Conservation (phyloP, 2,329 filamentous ascomycete species). For the Arthrinium puccinioides region DNA sequence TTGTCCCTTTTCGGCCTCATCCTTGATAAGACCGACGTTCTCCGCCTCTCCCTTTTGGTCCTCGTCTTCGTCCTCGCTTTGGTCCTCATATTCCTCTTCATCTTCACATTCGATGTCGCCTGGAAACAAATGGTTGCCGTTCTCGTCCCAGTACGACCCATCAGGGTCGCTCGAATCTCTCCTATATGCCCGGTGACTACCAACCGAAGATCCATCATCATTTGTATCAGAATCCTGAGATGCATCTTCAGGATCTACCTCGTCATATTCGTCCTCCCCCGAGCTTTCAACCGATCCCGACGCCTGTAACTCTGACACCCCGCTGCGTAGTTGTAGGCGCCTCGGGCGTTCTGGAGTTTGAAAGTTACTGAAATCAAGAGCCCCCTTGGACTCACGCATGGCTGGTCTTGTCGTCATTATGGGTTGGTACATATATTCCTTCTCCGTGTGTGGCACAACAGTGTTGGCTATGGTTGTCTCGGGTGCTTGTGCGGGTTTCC, state of each 20-base stretch:
- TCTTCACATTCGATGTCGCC: slow-evolving; percentile 5
- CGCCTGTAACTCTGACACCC: no score
- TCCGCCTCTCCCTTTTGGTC: no score
- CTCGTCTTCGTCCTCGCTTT: not conserved
- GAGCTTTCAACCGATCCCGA: no score
- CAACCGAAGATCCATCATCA: not conserved
- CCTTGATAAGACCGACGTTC: not conserved
- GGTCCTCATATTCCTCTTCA: not conserved
- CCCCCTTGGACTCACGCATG: not conserved
- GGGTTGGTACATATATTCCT: no score
- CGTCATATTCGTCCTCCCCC: no score
- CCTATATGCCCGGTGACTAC: not conserved
- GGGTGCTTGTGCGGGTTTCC: not conserved
- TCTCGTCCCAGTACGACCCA: slow-evolving; percentile 4
- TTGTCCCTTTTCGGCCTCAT: not conserved
- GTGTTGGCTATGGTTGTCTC: no score
- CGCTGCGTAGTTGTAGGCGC: no score
- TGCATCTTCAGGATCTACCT: no score
- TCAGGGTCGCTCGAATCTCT: not conserved
- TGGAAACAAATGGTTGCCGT: slow-evolving; percentile 4
- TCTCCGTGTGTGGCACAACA: no score
- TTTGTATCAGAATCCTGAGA: not conserved
- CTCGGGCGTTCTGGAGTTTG: no score
- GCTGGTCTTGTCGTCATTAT: no score
- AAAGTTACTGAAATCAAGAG: slow-evolving; percentile 3